phyloP scores from a whole-genome alignment of 2,329 filamentous ascomycete species.

The Sclerotinia glacialis region DNA sequence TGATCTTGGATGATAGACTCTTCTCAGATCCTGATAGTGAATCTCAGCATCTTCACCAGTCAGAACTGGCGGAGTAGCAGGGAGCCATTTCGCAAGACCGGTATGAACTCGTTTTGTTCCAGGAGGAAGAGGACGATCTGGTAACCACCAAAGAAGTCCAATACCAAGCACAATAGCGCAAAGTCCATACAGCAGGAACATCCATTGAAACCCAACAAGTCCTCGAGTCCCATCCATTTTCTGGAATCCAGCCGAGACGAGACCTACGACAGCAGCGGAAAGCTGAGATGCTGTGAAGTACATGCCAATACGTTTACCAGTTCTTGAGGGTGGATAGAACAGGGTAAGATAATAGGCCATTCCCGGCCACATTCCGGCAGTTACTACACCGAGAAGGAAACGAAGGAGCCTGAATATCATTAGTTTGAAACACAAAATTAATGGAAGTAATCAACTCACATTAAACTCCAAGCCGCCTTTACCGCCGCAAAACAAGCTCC shows the following conservation, averaged over 20 bases:
- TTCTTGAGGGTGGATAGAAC: conserved; percentile 85
- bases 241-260: conserved; percentile 89
- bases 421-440: conserved; percentile 1
- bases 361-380: conserved; percentile 92
- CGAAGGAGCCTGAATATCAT: conserved; percentile 59
- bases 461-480: conserved; percentile 76
- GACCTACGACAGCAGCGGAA: conserved; percentile 81
- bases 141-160: conserved; percentile 81
- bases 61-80: conserved; percentile 66
- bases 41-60: conserved; percentile 73
- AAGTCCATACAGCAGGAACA: conserved; percentile 86
- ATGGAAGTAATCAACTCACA: conserved; percentile 25
- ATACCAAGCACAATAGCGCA: conserved; percentile 71
- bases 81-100: conserved; percentile 62
- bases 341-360: conserved; percentile 92
- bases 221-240: conserved; percentile 78
- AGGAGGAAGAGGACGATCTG: conserved; percentile 74
- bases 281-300: conserved; percentile 90
- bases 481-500: conserved; percentile 82
- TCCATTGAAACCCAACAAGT: conserved; percentile 82
- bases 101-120: conserved; percentile 51
- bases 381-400: conserved; percentile 80
- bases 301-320: conserved; percentile 81
- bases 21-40: conserved; percentile 78
- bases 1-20: conserved; percentile 71